Percentiles rank a stretch among this genome's conserved stretches.
phyloP scores from a whole-genome alignment of 2,329 filamentous ascomycete species.

The Hymenotorrendiella dingleyae region DNA sequence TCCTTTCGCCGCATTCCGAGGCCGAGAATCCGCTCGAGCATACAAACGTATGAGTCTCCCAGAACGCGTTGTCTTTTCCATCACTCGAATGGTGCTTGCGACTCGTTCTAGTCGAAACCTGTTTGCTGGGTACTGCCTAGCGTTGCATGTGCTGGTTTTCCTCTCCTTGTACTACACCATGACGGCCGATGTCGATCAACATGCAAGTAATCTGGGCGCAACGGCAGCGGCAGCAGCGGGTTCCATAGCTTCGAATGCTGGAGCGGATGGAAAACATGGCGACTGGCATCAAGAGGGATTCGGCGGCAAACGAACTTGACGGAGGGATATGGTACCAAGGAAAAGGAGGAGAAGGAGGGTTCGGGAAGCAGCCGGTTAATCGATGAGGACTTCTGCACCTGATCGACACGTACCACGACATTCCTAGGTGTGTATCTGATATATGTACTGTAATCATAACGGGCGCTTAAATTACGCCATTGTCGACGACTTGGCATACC shows the following conservation, averaged over 20 bases:
- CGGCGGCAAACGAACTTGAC: slow-evolving; percentile 22
- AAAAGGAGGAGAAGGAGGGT: neutral
- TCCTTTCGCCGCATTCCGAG: slow-evolving; percentile 90
- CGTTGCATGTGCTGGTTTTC: slow-evolving; percentile 82
- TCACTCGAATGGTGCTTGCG: slow-evolving; percentile 85
- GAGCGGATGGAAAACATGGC: slow-evolving; percentile 37
- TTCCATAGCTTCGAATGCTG: slow-evolving; percentile 33
- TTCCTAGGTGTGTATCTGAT: too few relatives aligned
- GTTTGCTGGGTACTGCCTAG: slow-evolving; percentile 87
- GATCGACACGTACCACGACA: too few relatives aligned
- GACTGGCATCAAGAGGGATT: slow-evolving; percentile 56
- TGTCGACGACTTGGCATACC: too few relatives aligned
- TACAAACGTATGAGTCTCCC: slow-evolving; percentile 91
- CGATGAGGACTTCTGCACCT: too few relatives aligned
- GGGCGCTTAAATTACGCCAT: too few relatives aligned
- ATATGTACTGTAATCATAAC: too few relatives aligned
- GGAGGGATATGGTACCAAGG: too few relatives aligned
- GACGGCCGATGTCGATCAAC: slow-evolving; percentile 49
- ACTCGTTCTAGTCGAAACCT: slow-evolving; percentile 87
- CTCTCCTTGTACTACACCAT: slow-evolving; percentile 61
- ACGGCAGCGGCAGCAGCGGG: slow-evolving; percentile 39
- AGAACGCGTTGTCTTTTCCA: slow-evolving; percentile 82
- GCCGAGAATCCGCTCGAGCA: slow-evolving; percentile 84
- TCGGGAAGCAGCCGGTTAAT: too few relatives aligned
- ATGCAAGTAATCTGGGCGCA: slow-evolving; percentile 29